These are phyloP conservation scores for Spizellomyces sp. DNA, from an alignment of 192 early-diverging fungal species.

Conservation along the genomic window DNA sequence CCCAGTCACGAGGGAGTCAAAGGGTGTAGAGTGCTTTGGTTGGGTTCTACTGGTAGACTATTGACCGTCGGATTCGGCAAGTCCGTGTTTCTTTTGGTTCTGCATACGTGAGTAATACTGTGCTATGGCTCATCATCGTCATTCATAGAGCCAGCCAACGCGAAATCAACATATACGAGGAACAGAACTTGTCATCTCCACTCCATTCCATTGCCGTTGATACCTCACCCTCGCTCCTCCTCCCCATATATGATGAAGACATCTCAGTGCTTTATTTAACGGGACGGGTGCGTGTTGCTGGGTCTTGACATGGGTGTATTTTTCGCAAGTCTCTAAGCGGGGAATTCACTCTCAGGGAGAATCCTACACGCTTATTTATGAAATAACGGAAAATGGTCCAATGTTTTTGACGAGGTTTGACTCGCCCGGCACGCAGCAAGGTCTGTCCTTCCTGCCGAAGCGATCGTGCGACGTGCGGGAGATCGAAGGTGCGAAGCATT, in stretches of 20 bases:
- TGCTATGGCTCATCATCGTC: neutral
- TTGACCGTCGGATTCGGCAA: conserved; percentile 71
- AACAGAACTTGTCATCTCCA: conserved; percentile 26
- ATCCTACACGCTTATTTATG: conserved; percentile 73
- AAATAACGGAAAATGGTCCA: conserved; percentile 52
- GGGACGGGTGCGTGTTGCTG: conserved; percentile 45
- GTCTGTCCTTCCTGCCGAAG: conserved; percentile 76
- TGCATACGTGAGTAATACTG: neutral
- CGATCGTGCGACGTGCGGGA: conserved; percentile 58
- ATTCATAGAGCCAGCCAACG: conserved; percentile 61
- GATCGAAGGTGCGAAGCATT: conserved; percentile 52
- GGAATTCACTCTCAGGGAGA: conserved; percentile 52
- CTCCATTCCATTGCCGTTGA: conserved; percentile 50
- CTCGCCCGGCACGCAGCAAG: conserved; percentile 62
- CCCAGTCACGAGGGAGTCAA: conserved; percentile 67
- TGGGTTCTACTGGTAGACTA: conserved; percentile 52
- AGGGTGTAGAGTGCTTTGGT: conserved; percentile 68
- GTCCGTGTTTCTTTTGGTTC: conserved; percentile 29
- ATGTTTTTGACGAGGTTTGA: conserved; percentile 66
- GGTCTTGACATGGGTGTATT: neutral
- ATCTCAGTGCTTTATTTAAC: conserved; percentile 67
- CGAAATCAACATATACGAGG: conserved; percentile 59
- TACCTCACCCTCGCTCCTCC: conserved; percentile 74
- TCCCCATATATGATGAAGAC: conserved; percentile 71
- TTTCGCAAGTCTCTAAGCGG: neutral